Evolutionary conservation across 768 basidiomycete genomes (phyloP), one percentile per base, ranked within the genome.

Genomic region (Tricholoma flavovirens): DNA sequence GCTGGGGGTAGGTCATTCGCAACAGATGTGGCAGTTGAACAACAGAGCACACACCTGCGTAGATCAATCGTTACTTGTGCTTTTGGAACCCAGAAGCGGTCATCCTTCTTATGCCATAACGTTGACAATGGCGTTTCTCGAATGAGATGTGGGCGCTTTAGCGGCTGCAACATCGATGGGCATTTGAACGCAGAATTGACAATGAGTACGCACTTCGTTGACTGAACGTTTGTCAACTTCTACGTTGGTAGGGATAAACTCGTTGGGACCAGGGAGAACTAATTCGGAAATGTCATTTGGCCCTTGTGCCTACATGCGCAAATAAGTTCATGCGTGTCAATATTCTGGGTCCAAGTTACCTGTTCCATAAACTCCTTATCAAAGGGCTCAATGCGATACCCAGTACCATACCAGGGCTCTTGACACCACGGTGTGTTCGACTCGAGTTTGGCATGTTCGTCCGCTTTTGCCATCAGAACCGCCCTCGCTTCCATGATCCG

Each of bases 71-170:
- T 73, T 19, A 88, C 79, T 59, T 83, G 80, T 2, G 93, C 93
- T 66, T 90, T 92, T 0, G 97, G 97, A 9, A 96, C 83, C 89
- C 93, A 96, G 75, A 97, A 99, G 58, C 78, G 82, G 69, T 99
- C 96, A 67, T 99, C 97, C 67, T 94, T 94, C 77, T 99, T 99
- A 73, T 94, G 83, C 95, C 96, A 99, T 3, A 98, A 73, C 11
- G 85, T 79, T 4, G 87, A 88, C 24, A 87, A 63, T 0, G 81
- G 73, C 0, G 84, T 89, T 69, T 94, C 81, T 30, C 82, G 75
- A 54, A 98, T 81, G 57, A 94, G 79, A 57, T 80, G 75, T 3
- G 96, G 95, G 11, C 89, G 80, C 57, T 80, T 83, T 56, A 79
- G 71, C 24, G 90, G 88, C 92, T 96, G 29, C 26, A 17, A 64